Percentiles rank a stretch among this genome's conserved stretches.
phyloP scores from a whole-genome alignment of 352 stramenopile species.

The Pythium phragmitis region DNA sequence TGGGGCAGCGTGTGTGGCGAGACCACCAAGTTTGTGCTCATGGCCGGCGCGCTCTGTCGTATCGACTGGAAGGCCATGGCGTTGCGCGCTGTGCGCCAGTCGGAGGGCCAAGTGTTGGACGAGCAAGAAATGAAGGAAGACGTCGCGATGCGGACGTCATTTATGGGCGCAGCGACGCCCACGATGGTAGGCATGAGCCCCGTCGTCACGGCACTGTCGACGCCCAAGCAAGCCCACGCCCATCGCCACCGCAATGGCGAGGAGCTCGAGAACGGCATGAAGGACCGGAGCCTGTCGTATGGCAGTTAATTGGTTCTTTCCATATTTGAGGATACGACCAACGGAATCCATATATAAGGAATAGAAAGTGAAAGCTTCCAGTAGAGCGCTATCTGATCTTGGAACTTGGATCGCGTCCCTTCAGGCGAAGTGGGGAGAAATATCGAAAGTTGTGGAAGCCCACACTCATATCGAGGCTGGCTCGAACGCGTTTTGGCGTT shows the following conservation, averaged over 20 bases:
- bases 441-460: conserved; percentile 11
- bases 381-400: neutral
- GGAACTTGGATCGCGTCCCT: conserved; percentile 21
- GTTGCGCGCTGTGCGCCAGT: conserved; percentile 56
- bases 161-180: conserved; percentile 57
- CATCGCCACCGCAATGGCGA: conserved; percentile 20
- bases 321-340: conserved; percentile 9
- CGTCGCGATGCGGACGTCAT: conserved; percentile 53
- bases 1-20: conserved; percentile 75
- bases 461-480: neutral
- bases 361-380: neutral
- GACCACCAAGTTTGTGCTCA: conserved; percentile 67
- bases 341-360: conserved; percentile 10
- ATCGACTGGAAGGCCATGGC: conserved; percentile 78
- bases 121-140: conserved; percentile 63
- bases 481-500: neutral
- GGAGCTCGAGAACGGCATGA: conserved; percentile 13
- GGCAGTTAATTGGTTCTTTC: conserved; percentile 10
- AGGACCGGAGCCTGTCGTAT: conserved; percentile 25
- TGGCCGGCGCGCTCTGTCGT: conserved; percentile 48
- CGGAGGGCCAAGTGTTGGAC: conserved; percentile 52
- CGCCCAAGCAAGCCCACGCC: conserved; percentile 36
- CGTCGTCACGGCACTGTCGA: conserved; percentile 58
- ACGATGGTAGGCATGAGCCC: conserved; percentile 59
- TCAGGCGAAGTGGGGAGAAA: conserved; percentile 5